Percentiles rank a stretch among this genome's conserved stretches.
Evolutionary conservation across 2,329 filamentous ascomycete species (phyloP).

Genomic region (Cladophialophora exuberans): DNA sequence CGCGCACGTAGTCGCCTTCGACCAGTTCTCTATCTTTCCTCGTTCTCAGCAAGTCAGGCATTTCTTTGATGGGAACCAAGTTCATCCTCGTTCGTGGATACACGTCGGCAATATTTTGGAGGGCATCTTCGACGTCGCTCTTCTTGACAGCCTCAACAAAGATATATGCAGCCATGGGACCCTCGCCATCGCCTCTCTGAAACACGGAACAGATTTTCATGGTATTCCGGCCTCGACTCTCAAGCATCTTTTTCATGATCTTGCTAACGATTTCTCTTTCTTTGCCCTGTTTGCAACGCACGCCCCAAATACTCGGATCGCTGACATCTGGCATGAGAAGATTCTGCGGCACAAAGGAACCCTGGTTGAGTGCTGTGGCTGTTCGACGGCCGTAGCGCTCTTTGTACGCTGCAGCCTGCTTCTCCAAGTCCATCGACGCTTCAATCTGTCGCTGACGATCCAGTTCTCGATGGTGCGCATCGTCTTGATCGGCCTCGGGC

Average conservation of each 20-base stretch:
- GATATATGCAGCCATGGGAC: constrained; percentile 89
- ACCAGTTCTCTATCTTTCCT: constrained; percentile 83
- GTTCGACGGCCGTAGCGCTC: constrained; percentile 85
- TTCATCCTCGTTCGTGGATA: constrained; percentile 87
- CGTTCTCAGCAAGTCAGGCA: constrained; percentile 92
- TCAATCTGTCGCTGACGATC: constrained; percentile 89
- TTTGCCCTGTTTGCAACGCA: constrained; percentile 92
- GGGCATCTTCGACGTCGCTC: constrained; percentile 78
- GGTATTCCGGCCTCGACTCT: constrained; percentile 75
- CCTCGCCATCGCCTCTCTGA: constrained; percentile 67
- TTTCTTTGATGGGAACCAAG: constrained; percentile 92
- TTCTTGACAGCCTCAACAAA: constrained; percentile 91
- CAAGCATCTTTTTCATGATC: constrained; percentile 86
- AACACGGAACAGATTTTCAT: constrained; percentile 88
- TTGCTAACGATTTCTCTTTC: constrained; percentile 87
- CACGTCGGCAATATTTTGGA: constrained; percentile 84
- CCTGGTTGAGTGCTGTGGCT: constrained; percentile 65
- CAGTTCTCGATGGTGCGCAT: constrained; percentile 89
- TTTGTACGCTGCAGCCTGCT: constrained; percentile 82
- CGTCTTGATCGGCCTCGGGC: constrained; percentile 78
- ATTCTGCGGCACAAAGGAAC: constrained; percentile 79
- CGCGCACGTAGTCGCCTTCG: constrained; percentile 88
- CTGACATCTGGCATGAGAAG: constrained; percentile 89
- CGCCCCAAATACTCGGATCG: constrained; percentile 93
- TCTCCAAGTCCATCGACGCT: constrained; percentile 87